phyloP scores from a whole-genome alignment of 2,329 filamentous ascomycete genomes.

The Penicillium sp. region DNA sequence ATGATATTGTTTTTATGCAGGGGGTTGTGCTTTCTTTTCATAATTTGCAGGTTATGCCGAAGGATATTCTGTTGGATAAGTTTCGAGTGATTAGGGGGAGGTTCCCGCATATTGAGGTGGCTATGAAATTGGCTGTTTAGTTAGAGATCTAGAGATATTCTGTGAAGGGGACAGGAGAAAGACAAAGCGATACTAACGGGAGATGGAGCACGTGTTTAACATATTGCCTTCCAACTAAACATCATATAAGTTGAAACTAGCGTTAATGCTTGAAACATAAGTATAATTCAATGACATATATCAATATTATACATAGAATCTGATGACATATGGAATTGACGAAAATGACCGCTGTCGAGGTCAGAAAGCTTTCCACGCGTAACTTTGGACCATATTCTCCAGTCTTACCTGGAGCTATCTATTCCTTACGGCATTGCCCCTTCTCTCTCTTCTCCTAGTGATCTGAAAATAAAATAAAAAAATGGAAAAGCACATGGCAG shows the following conservation, averaged over 20 bases:
- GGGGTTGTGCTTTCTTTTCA: slow-evolving; percentile 53
- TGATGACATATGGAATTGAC: too few species aligned
- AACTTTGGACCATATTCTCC: too few species aligned
- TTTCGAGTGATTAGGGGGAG: slow-evolving; percentile 34
- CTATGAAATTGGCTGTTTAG: slow-evolving; percentile 25
- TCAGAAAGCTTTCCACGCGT: too few species aligned
- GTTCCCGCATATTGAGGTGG: slow-evolving; percentile 21
- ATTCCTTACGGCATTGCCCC: too few species aligned
- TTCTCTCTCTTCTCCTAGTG: too few species aligned
- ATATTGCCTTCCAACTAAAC: not conserved
- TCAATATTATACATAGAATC: too few species aligned
- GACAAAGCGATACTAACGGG: not conserved
- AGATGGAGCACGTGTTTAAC: not conserved
- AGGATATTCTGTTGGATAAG: slow-evolving; percentile 47
- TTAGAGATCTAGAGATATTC: not conserved
- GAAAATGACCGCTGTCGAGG: too few species aligned
- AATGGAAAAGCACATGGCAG: too few species aligned
- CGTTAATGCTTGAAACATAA: not conserved
- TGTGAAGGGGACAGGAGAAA: not conserved
- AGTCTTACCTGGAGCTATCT: too few species aligned
- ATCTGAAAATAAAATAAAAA: too few species aligned
- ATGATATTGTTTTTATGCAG: slow-evolving; percentile 56
- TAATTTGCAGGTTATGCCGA: slow-evolving; percentile 48
- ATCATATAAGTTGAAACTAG: not conserved
- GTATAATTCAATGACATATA: slow-evolving; percentile 13